These are phyloP conservation scores for Knufia petricola DNA, from an alignment of 2,329 filamentous ascomycete genomes.

Conservation along the genomic window DNA sequence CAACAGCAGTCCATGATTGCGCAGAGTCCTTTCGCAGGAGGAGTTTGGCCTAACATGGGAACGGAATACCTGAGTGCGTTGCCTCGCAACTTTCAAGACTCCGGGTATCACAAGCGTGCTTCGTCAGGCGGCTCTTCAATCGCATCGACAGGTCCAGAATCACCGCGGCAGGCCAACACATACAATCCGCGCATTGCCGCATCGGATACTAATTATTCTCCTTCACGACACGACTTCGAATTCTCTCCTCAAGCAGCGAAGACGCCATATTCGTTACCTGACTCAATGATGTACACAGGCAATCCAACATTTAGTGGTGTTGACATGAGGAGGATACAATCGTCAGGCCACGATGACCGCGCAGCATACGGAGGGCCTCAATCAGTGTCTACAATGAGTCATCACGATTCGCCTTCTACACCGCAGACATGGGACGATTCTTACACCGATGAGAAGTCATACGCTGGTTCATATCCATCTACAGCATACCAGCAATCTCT, in stretches of 20 bases:
- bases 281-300: constrained; percentile 29
- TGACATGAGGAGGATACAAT: constrained; percentile 51
- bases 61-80: constrained; percentile 19
- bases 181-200: constrained; percentile 35
- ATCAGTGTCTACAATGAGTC: constrained; percentile 50
- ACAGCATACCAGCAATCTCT: constrained; percentile 28
- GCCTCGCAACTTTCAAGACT: constrained; percentile 21
- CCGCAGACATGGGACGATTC: constrained; percentile 38
- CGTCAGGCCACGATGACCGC: constrained; percentile 39
- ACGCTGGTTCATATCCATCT: constrained; percentile 42
- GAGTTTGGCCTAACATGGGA: constrained; percentile 15
- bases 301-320: not conserved
- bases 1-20: constrained; percentile 19
- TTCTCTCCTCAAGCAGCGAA: constrained; percentile 28
- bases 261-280: constrained; percentile 44
- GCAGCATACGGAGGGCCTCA: constrained; percentile 44
- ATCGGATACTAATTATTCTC: constrained; percentile 35
- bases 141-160: constrained; percentile 35
- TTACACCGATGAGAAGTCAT: not conserved
- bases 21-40: constrained; percentile 18
- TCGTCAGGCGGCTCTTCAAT: constrained; percentile 35
- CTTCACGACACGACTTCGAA: constrained; percentile 30
- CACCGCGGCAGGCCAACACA: constrained; percentile 31
- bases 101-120: constrained; percentile 30
- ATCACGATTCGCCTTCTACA: constrained; percentile 50